Evolutionary conservation across 441 rosid genomes (phyloP).

Genomic region (Brassica hybrid): DNA sequence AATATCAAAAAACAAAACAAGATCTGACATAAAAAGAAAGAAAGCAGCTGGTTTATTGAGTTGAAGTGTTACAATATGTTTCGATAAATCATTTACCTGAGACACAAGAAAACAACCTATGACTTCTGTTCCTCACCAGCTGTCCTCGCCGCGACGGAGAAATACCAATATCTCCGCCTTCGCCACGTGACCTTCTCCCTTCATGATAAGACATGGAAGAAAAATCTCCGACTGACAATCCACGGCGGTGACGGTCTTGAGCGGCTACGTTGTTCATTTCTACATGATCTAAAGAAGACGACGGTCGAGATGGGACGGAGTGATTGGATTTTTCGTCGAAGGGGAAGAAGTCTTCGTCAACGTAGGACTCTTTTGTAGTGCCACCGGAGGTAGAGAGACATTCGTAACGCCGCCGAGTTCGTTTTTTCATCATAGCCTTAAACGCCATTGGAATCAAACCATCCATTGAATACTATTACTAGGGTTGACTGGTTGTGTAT

Average conservation of each 20-base stretch:
- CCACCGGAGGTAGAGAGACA: constrained; percentile 58
- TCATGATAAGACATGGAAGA: constrained; percentile 41
- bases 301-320: constrained; percentile 14
- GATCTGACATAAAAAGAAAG: constrained; percentile 4
- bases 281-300: constrained; percentile 23
- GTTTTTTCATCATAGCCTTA: constrained; percentile 65
- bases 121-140: constrained; percentile 69
- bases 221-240: constrained; percentile 54
- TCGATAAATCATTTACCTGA: constrained; percentile 44
- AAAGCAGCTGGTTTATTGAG: background rate
- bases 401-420: constrained; percentile 60
- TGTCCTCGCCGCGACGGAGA: constrained; percentile 43
- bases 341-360: constrained; percentile 39
- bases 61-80: background rate
- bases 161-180: constrained; percentile 12
- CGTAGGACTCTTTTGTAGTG: constrained; percentile 38
- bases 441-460: constrained; percentile 74
- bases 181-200: constrained; percentile 26
- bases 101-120: constrained; percentile 67
- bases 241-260: constrained; percentile 52
- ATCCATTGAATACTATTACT: constrained; percentile 53
- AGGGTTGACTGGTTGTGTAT: background rate
- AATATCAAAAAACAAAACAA: background rate
- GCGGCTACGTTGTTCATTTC: constrained; percentile 25
- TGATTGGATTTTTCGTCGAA: constrained; percentile 10